Evolutionary conservation across 1,284 basidiomycete genomes (phyloP).

Genomic region (Rhodotorula sp.): DNA sequence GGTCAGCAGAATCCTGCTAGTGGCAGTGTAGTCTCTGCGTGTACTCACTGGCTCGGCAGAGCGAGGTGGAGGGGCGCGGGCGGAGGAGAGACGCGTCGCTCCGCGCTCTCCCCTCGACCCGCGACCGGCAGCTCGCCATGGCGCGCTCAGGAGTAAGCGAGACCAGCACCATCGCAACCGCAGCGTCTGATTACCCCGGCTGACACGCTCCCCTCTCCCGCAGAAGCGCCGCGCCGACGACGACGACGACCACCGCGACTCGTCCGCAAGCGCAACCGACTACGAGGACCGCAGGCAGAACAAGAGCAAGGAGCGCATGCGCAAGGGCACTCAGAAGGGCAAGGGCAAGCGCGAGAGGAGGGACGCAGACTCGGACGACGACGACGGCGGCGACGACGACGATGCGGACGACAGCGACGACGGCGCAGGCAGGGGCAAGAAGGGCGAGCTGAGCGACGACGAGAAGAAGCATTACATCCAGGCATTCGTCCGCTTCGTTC

Average conservation of each 20-base stretch:
- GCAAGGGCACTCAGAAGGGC: not conserved
- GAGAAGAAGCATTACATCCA: conserved; percentile 36
- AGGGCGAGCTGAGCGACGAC: conserved; percentile 20
- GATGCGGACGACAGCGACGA: conserved; percentile 2
- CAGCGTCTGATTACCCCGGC: too few relatives aligned
- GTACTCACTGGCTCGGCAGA: not conserved
- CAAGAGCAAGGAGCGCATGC: not conserved
- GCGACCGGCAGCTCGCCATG: not conserved
- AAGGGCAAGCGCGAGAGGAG: conserved; percentile 11
- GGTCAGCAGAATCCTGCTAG: not conserved
- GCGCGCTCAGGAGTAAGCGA: not conserved
- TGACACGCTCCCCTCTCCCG: not conserved
- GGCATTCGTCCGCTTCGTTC: conserved; percentile 25
- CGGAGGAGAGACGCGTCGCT: not conserved
- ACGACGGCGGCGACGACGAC: conserved; percentile 11
- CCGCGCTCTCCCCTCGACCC: not conserved
- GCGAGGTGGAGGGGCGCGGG: not conserved
- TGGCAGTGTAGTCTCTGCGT: not conserved
- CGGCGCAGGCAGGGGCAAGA: conserved; percentile 1
- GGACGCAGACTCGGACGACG: not conserved
- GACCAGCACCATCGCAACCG: not conserved
- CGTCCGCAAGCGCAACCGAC: conserved; percentile 11
- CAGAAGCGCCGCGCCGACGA: conserved; percentile 13
- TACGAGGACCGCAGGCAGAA: conserved; percentile 2
- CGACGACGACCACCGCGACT: not conserved